phyloP scores from a whole-genome alignment of 768 basidiomycete species.

The Macrolepiota fuliginosa region DNA sequence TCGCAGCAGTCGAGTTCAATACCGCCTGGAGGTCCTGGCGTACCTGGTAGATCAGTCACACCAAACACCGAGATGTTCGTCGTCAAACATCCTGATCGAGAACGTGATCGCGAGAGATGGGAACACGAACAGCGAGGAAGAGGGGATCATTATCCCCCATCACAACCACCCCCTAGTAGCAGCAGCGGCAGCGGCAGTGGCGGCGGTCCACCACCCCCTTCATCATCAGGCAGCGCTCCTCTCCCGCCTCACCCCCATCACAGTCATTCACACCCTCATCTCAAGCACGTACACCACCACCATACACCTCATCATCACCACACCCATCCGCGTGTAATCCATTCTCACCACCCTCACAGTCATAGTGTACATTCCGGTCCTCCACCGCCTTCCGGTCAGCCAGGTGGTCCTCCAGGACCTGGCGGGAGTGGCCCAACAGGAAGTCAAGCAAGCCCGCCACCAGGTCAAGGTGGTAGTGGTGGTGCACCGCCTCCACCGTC shows the following conservation, averaged over 20 bases:
- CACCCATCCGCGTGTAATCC: neutral
- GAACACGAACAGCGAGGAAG: slow-evolving; percentile 15
- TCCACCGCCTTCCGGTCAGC: slow-evolving; percentile 1
- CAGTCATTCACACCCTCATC: slow-evolving; percentile 3
- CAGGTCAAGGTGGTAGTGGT: neutral
- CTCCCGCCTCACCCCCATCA: neutral
- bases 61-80: neutral
- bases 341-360: neutral
- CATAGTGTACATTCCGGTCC: slow-evolving; percentile 1
- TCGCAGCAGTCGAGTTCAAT: neutral
- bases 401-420: neutral
- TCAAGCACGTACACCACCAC: slow-evolving; percentile 2
- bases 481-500: slow-evolving; percentile 1
- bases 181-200: neutral
- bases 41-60: slow-evolving; percentile 2
- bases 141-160: slow-evolving; percentile 4
- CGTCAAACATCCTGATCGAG: slow-evolving; percentile 8
- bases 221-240: neutral
- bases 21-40: slow-evolving; percentile 5
- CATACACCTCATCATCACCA: slow-evolving; percentile 1
- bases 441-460: slow-evolving; percentile 5
- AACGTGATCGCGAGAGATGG: slow-evolving; percentile 15
- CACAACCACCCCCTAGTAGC: neutral
- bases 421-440: neutral
- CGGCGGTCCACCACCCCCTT: neutral